Evolutionary conservation across 257 asterid genomes (phyloP).

Genomic region (Anisodus tanguticus): DNA sequence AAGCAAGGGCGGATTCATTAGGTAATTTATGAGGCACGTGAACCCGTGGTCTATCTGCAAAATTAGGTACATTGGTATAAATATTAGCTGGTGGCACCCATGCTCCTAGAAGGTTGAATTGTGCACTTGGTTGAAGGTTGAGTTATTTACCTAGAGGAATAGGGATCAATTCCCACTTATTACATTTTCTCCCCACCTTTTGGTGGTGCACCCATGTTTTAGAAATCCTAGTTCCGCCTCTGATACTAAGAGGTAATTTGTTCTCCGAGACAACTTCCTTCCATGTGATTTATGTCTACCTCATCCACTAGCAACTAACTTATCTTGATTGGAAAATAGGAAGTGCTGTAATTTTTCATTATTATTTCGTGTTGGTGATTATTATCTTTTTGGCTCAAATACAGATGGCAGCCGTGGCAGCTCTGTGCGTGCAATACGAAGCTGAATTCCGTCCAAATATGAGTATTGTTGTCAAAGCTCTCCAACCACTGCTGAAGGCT

Average conservation of each 20-base stretch:
- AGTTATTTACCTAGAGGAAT: too few species aligned
- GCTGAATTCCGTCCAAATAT: slow-evolving; percentile 53
- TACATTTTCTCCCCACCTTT: too few species aligned
- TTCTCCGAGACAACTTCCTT: not conserved
- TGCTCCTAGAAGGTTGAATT: too few species aligned
- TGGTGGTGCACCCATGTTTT: too few species aligned
- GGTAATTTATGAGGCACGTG: too few species aligned
- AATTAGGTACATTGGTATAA: too few species aligned
- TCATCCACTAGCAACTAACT: not conserved
- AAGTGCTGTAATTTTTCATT: not conserved
- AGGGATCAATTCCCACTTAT: too few species aligned
- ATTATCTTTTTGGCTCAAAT: not conserved
- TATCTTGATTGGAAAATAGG: not conserved
- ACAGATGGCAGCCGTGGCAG: slow-evolving; percentile 52
- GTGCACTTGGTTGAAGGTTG: too few species aligned
- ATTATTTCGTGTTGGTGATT: not conserved
- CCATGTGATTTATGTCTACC: not conserved
- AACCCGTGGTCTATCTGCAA: too few species aligned
- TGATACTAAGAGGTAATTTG: not conserved
- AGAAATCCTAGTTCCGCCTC: too few species aligned
- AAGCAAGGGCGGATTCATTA: too few species aligned
- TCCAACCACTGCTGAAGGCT: slow-evolving; percentile 43
- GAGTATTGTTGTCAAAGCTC: slow-evolving; percentile 52
- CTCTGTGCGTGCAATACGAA: slow-evolving; percentile 49
- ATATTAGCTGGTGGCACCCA: too few species aligned